These are phyloP conservation scores for Grigorovia transvaalensis DNA, from an alignment of 805 yeast genomes.

Conservation along the genomic window DNA sequence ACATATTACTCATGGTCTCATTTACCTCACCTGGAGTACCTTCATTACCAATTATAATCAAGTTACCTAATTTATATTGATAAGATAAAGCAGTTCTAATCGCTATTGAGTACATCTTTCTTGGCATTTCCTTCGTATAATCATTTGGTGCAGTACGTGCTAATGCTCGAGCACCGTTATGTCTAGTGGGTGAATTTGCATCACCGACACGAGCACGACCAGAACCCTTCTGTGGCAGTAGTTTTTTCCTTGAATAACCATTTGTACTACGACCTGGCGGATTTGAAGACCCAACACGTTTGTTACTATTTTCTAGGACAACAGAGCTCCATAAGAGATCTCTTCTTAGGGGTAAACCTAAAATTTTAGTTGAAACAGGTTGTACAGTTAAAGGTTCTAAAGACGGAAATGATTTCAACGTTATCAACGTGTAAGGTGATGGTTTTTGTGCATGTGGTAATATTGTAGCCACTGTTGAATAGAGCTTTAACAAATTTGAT, in stretches of 20 bases:
- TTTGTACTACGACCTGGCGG: constrained; percentile 82
- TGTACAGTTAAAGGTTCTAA: constrained; percentile 72
- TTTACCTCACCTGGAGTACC: constrained; percentile 7
- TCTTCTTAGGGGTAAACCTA: constrained; percentile 72
- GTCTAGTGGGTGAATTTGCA: constrained; percentile 85
- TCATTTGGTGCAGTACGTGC: constrained; percentile 89
- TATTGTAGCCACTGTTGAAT: background rate
- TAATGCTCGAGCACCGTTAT: constrained; percentile 80
- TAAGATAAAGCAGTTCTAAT: constrained; percentile 73
- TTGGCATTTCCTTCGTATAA: constrained; percentile 67
- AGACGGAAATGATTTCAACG: constrained; percentile 79
- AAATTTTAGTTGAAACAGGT: constrained; percentile 63
- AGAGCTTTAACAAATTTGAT: background rate
- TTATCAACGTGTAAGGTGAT: constrained; percentile 63
- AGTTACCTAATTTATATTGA: constrained; percentile 63
- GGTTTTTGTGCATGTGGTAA: constrained; percentile 33
- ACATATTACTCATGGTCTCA: constrained; percentile 1
- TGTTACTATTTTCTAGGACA: constrained; percentile 78
- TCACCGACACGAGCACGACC: constrained; percentile 97
- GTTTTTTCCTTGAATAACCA: constrained; percentile 73
- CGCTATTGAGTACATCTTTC: constrained; percentile 64
- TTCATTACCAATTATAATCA: constrained; percentile 58
- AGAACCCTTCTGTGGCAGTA: constrained; percentile 83
- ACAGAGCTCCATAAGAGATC: constrained; percentile 93
- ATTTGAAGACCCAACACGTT: constrained; percentile 80